phyloP scores from a whole-genome alignment of 106 monocot species.

The Narthecium ossifragum region DNA sequence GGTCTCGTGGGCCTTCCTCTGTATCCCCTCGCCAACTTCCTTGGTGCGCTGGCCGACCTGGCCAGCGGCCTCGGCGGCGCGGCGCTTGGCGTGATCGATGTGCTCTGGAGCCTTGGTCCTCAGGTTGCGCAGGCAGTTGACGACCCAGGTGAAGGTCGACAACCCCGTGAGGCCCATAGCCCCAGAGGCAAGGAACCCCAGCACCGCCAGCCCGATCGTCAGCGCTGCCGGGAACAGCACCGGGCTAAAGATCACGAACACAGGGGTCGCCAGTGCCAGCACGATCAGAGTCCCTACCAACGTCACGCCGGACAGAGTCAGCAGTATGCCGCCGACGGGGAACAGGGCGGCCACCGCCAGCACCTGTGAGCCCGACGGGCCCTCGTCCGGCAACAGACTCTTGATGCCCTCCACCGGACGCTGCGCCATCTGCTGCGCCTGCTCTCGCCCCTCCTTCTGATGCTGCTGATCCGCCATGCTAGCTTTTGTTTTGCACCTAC shows the following conservation, averaged over 20 bases:
- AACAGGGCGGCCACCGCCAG: constrained; percentile 37
- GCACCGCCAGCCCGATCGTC: constrained; percentile 31
- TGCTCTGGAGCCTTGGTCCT: constrained; percentile 12
- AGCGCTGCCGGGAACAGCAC: constrained; percentile 36
- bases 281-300: constrained; percentile 34
- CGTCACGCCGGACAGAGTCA: constrained; percentile 30
- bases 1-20: constrained; percentile 8
- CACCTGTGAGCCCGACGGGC: constrained; percentile 23
- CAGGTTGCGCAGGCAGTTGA: constrained; percentile 14
- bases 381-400: too few relatives aligned
- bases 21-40: constrained; percentile 6
- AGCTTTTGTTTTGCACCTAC: too few relatives aligned
- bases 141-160: constrained; percentile 29
- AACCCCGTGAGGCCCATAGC: constrained; percentile 44
- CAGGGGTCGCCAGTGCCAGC: constrained; percentile 30
- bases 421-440: too few relatives aligned
- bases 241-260: constrained; percentile 55
- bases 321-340: constrained; percentile 57
- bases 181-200: constrained; percentile 45
- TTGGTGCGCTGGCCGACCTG: constrained; percentile 6
- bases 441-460: too few relatives aligned
- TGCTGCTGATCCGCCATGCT: too few relatives aligned
- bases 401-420: too few relatives aligned
- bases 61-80: constrained; percentile 12
- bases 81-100: constrained; percentile 14